Conservation (phyloP, 768 basidiomycete species). For the Phlegmacium glaucopus region DNA sequence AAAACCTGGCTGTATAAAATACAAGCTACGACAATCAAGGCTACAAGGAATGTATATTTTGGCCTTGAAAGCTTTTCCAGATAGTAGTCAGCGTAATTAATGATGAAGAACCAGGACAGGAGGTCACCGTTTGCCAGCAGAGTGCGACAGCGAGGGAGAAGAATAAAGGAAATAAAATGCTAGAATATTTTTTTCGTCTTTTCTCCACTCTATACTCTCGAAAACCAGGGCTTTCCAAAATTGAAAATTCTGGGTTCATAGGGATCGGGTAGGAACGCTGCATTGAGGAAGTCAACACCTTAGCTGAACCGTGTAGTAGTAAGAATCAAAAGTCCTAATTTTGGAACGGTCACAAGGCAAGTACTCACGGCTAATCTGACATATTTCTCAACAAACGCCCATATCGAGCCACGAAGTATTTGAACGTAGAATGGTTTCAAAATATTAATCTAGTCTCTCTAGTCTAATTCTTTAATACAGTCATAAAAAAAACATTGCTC, state of each 20-base stretch:
- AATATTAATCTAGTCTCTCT: too few species aligned
- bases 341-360: too few species aligned
- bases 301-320: too few species aligned
- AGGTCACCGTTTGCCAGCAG: conserved; percentile 29
- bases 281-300: conserved; percentile 6
- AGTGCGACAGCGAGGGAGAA: conserved; percentile 27
- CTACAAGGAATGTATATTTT: too few species aligned
- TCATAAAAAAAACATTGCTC: neutral
- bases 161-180: conserved; percentile 9
- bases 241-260: conserved; percentile 47
- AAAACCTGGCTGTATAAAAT: conserved; percentile 5
- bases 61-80: neutral
- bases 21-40: too few species aligned
- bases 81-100: neutral
- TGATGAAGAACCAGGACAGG: neutral
- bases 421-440: too few species aligned
- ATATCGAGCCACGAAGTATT: too few species aligned
- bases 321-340: too few species aligned
- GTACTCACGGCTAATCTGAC: too few species aligned
- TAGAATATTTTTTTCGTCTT: conserved; percentile 17
- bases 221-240: conserved; percentile 43
- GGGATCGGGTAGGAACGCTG: conserved; percentile 26
- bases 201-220: conserved; percentile 58
- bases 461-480: neutral
- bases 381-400: too few species aligned